Evolutionary conservation across 1,139 yeast species (phyloP), one percentile per base, ranked within the genome.

Genomic region (Yamadazyma atlantica): DNA sequence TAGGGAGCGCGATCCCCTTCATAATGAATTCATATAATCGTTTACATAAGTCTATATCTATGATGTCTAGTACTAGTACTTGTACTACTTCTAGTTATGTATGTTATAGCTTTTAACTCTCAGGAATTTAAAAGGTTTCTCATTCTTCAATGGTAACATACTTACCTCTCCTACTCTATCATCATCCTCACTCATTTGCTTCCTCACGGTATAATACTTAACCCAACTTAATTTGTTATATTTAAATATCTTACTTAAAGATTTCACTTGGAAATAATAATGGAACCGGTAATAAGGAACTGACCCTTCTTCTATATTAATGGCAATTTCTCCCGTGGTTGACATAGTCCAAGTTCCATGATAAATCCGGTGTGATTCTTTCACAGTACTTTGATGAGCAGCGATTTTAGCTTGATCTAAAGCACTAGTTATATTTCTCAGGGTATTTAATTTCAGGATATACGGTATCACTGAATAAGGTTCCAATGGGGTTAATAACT

Each of bases 141-240:
- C 96, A 51, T 86, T 85, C 33, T 68, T 71, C 41, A 85, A 59
- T 4, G 80, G 69, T 48, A 86, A 81, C 12, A 67, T 67, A 14
- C 76, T 70, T 11, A 65, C 59, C 34, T 77, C 82, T 1, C 80
- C 82, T 16, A 76, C 69, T 29, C 72, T 51, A 33, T 67, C 73
- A 34, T 66, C 73, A 33, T 62, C 58, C 9, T 57, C 60, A 13
- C 51, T 53, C 44, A 53, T 55, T 31, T 47, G 72, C 50, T 73
- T 73, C 46, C 85, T 73, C 18, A 76, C 60, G 6, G 79, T 80
- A 47, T 75, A 77, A 48, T 82, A 82, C 26, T 62, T 64, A 5
- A 71, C 54, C 96, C 96, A 88, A 32, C 72, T 68, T 41, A 88
- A 62, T 54, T 84, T 81, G 47, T 81, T 80, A 49, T 80, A 88